Percentiles rank a stretch among this genome's conserved stretches.
Evolutionary conservation across 306 rosid species (phyloP).

Genomic region (Benincasa hispida): DNA sequence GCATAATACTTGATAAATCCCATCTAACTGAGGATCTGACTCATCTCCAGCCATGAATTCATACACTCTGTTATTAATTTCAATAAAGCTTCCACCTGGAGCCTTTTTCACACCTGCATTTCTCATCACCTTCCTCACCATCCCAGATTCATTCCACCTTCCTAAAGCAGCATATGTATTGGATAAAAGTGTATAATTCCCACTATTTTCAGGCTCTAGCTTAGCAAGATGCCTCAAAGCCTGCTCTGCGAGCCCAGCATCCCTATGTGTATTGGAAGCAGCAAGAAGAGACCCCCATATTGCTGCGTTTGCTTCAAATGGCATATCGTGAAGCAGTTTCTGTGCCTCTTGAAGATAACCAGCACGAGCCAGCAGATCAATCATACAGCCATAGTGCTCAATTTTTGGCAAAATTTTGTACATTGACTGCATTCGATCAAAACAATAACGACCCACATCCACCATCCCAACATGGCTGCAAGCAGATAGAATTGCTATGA

Average conservation of each 20-base stretch:
- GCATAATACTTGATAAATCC: slow-evolving; percentile 25
- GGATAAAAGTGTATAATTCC: slow-evolving; percentile 47
- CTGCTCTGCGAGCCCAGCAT: slow-evolving; percentile 40
- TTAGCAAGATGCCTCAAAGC: slow-evolving; percentile 31
- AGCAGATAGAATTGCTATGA: slow-evolving; percentile 57
- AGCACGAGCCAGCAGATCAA: slow-evolving; percentile 52
- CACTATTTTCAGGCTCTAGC: slow-evolving; percentile 47
- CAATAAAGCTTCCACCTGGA: slow-evolving; percentile 44
- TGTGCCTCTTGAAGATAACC: slow-evolving; percentile 58
- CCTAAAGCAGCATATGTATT: slow-evolving; percentile 45
- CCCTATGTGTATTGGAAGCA: slow-evolving; percentile 31
- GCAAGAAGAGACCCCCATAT: slow-evolving; percentile 77
- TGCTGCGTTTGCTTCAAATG: slow-evolving; percentile 52
- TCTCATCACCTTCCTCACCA: slow-evolving; percentile 50
- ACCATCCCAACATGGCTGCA: slow-evolving; percentile 61
- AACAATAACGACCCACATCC: slow-evolving; percentile 31
- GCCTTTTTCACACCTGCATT: slow-evolving; percentile 38
- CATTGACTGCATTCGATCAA: slow-evolving; percentile 27
- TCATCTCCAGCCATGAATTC: slow-evolving; percentile 55
- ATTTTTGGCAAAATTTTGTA: slow-evolving; percentile 36
- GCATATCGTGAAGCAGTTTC: slow-evolving; percentile 33
- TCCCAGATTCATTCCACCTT: slow-evolving; percentile 49
- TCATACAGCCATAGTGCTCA: slow-evolving; percentile 45
- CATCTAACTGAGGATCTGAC: slow-evolving; percentile 21
- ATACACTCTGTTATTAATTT: slow-evolving; percentile 47